A percentile compares a stretch with the other conserved stretches of the same genome.
Conservation (phyloP, 345 rosid species). For the Arabis hirsuta region DNA sequence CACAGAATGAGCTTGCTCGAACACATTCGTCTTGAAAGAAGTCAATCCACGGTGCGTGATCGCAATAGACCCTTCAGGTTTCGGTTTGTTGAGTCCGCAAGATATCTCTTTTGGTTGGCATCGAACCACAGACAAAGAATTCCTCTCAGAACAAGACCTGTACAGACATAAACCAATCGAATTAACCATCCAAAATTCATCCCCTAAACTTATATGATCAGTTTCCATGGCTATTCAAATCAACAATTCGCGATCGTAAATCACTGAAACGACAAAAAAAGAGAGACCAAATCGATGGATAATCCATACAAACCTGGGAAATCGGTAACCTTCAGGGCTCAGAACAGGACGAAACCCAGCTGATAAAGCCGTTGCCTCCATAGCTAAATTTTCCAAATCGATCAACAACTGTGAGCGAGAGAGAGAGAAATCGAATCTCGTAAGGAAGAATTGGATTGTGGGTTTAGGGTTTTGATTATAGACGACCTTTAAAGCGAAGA, state of each 20-base stretch:
- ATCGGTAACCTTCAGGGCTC: constrained; percentile 28
- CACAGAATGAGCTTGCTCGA: constrained; percentile 48
- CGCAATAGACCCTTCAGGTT: constrained; percentile 30
- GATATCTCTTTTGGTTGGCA: constrained; percentile 32
- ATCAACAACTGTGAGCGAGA: neutral
- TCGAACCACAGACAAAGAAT: constrained; percentile 28
- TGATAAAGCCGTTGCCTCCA: constrained; percentile 42
- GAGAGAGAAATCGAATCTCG: neutral
- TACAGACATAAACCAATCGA: constrained; percentile 26
- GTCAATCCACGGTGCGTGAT: constrained; percentile 24
- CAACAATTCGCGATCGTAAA: constrained; percentile 4
- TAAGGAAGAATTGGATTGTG: neutral
- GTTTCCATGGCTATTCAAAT: neutral
- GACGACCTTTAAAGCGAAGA: neutral
- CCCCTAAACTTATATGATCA: neutral
- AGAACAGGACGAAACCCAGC: constrained; percentile 32
- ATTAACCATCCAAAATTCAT: neutral
- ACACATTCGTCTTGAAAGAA: constrained; percentile 47
- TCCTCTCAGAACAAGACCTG: constrained; percentile 40
- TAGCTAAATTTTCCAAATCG: constrained; percentile 14
- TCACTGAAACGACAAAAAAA: neutral
- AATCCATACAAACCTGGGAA: constrained; percentile 31
- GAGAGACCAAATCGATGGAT: constrained; percentile 5
- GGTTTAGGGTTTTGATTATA: constrained; percentile 40
- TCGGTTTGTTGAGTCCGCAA: constrained; percentile 17